These are phyloP conservation scores for Phytophthora melonis DNA, from an alignment of 352 stramenopile species.

Conservation along the genomic window DNA sequence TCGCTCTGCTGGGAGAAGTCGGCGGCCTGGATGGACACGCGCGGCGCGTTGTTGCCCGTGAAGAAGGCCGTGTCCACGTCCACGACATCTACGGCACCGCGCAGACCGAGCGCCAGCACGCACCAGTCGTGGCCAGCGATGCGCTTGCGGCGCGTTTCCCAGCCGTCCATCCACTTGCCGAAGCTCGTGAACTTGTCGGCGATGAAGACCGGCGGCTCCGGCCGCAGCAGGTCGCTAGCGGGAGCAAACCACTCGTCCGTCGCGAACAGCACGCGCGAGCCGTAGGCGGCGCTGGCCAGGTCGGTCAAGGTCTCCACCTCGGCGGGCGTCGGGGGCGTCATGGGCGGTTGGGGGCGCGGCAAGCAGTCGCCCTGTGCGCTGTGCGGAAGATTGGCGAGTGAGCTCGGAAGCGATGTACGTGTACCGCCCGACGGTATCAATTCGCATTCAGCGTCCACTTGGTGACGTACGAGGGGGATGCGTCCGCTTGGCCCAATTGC, in stretches of 20 bases:
- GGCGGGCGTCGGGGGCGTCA: slow-evolving; percentile 8
- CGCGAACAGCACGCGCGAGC: slow-evolving; percentile 87
- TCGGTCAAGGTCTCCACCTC: slow-evolving; percentile 58
- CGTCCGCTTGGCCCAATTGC: no score
- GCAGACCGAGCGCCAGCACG: slow-evolving; percentile 89
- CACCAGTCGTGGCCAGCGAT: slow-evolving; percentile 92
- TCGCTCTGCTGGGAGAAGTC: slow-evolving; percentile 42
- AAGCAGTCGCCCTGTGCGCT: background rate
- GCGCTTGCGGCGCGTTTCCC: slow-evolving; percentile 94
- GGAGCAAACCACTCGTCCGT: slow-evolving; percentile 95
- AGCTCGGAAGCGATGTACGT: background rate
- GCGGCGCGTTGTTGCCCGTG: slow-evolving; percentile 91
- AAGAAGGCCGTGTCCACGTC: slow-evolving; percentile 96
- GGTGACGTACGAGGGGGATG: background rate
- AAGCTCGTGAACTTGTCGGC: slow-evolving; percentile 92
- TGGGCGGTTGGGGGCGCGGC: background rate
- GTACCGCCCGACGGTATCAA: background rate
- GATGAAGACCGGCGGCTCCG: slow-evolving; percentile 86
- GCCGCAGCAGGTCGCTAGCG: slow-evolving; percentile 85
- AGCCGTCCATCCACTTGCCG: slow-evolving; percentile 97
- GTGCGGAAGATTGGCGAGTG: slow-evolving; percentile 24
- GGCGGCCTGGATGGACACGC: slow-evolving; percentile 90
- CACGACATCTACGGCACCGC: slow-evolving; percentile 62
- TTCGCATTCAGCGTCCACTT: background rate
- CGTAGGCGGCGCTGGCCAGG: slow-evolving; percentile 67